Conservation (phyloP, 495 filamentous ascomycete genomes). For the Lasiosphaeria ovina region DNA sequence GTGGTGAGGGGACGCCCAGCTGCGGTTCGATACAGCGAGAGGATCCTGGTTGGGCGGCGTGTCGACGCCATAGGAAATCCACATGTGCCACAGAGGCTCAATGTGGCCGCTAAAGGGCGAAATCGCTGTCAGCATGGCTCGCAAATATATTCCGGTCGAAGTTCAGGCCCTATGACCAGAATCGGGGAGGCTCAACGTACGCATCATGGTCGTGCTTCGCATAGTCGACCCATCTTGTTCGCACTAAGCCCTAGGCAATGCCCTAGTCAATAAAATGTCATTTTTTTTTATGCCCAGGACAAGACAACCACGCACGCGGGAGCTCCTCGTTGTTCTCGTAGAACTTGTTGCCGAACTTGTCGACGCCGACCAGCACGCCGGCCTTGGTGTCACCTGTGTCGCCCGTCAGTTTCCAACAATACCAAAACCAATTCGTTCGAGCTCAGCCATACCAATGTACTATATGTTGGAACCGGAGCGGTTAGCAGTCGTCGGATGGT, state of each 20-base stretch:
- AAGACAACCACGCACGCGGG: slow-evolving; percentile 61
- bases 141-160: not conserved
- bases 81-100: slow-evolving; percentile 97
- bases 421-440: not conserved
- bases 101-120: slow-evolving; percentile 61
- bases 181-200: slow-evolving; percentile 45
- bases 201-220: slow-evolving; percentile 82
- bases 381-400: slow-evolving; percentile 91
- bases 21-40: slow-evolving; percentile 60
- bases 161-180: not conserved
- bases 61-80: slow-evolving; percentile 92
- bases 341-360: slow-evolving; percentile 95
- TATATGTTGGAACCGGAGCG: slow-evolving; percentile 34
- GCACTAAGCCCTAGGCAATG: slow-evolving; percentile 57
- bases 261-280: not conserved
- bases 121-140: not conserved
- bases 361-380: slow-evolving; percentile 78
- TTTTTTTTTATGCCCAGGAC: not conserved
- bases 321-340: slow-evolving; percentile 96
- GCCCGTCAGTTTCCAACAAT: slow-evolving; percentile 33
- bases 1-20: slow-evolving; percentile 73
- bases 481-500: slow-evolving; percentile 24
- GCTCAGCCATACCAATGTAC: slow-evolving; percentile 61
- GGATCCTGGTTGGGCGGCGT: slow-evolving; percentile 78
- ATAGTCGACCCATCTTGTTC: slow-evolving; percentile 98